Percentiles rank a stretch among this genome's conserved stretches.
Conservation (phyloP, 768 basidiomycete species). For the Russula emetica region DNA sequence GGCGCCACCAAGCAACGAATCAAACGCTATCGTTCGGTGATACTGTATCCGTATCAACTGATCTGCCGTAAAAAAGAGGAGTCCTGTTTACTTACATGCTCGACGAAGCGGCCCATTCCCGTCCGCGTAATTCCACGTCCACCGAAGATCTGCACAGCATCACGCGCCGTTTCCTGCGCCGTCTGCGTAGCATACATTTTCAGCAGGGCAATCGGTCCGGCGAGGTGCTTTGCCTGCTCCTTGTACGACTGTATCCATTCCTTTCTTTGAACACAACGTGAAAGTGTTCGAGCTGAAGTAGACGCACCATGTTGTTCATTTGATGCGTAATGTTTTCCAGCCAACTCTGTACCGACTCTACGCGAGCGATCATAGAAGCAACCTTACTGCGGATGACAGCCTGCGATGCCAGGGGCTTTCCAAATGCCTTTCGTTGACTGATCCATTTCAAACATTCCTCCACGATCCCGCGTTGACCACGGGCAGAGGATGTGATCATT, state of each 20-base stretch:
- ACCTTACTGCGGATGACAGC: constrained; percentile 86
- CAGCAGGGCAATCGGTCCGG: constrained; percentile 74
- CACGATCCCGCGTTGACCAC: constrained; percentile 60
- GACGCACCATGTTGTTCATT: constrained; percentile 72
- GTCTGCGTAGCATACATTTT: constrained; percentile 74
- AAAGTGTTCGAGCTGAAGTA: constrained; percentile 8
- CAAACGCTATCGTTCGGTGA: constrained; percentile 42
- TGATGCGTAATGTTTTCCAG: constrained; percentile 83
- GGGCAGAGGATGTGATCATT: constrained; percentile 70
- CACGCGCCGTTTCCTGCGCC: constrained; percentile 75
- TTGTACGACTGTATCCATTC: constrained; percentile 49
- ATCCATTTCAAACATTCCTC: constrained; percentile 93
- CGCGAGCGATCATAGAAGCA: constrained; percentile 82
- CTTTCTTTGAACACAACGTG: constrained; percentile 29
- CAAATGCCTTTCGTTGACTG: constrained; percentile 86
- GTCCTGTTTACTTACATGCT: constrained; percentile 49
- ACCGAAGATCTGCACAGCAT: constrained; percentile 84
- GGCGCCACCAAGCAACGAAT: constrained; percentile 44
- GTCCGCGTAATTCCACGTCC: constrained; percentile 79
- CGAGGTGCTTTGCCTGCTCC: constrained; percentile 66
- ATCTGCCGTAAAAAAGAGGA: background rate
- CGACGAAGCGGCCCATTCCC: constrained; percentile 74
- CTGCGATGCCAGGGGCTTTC: constrained; percentile 77
- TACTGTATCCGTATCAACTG: constrained; percentile 31
- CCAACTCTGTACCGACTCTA: constrained; percentile 82